A percentile compares a stretch with the other conserved stretches of the same genome.
Conservation (phyloP, 805 yeast genomes). For the Ascoidea asiatica region DNA sequence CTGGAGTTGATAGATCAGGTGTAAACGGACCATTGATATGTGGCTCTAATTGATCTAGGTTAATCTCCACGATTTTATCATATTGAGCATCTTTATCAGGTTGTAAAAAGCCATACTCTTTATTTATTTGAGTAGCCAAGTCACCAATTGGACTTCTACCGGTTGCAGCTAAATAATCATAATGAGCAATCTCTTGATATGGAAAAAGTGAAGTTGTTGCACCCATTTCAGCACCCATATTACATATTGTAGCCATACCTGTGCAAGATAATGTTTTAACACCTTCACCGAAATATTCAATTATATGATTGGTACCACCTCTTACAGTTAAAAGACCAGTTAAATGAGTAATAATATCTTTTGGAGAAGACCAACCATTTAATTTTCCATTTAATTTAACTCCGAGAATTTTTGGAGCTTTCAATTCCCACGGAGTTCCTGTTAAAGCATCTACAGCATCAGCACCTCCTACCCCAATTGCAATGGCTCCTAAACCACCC, state of each 20-base stretch:
- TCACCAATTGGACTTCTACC: conserved; percentile 73
- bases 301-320: conserved; percentile 96
- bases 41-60: conserved; percentile 81
- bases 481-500: conserved; percentile 96
- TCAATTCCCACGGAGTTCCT: conserved; percentile 96
- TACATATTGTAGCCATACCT: conserved; percentile 99
- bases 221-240: conserved; percentile 99
- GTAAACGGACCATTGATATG: conserved; percentile 97
- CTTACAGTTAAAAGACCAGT: conserved; percentile 91
- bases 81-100: conserved; percentile 87
- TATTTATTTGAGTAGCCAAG: conserved; percentile 53
- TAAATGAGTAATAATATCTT: conserved; percentile 85
- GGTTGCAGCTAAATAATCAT: conserved; percentile 71
- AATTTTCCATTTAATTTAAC: conserved; percentile 83
- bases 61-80: conserved; percentile 84
- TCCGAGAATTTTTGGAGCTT: conserved; percentile 92
- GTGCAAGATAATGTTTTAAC: conserved; percentile 82
- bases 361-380: conserved; percentile 93
- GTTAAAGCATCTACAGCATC: conserved; percentile 98
- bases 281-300: conserved; percentile 96
- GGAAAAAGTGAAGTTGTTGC: conserved; percentile 98
- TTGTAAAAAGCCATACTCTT: conserved; percentile 45
- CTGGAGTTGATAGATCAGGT: conserved; percentile 92
- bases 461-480: conserved; percentile 99
- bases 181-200: conserved; percentile 60